Evolutionary conservation across 768 basidiomycete genomes (phyloP).

Genomic region (Nidularia pulvinata): DNA sequence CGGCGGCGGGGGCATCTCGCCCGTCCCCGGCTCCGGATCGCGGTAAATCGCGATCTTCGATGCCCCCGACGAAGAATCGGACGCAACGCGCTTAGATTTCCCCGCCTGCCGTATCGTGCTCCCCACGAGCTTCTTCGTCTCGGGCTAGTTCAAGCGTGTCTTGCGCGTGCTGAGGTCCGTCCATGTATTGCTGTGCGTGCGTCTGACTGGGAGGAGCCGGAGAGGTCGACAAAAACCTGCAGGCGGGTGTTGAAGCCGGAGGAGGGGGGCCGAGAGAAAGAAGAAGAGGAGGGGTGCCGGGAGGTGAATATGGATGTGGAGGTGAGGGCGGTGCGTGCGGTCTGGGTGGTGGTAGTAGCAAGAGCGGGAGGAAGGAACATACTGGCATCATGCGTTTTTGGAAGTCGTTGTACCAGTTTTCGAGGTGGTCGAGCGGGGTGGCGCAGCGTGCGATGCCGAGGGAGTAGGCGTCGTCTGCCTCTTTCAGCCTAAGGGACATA

Average conservation of each 20-base stretch:
- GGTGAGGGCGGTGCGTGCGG: conserved; percentile 28
- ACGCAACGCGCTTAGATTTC: conserved; percentile 49
- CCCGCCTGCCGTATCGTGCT: conserved; percentile 69
- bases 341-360: conserved; percentile 24
- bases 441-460: conserved; percentile 56
- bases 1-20: conserved; percentile 36
- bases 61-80: conserved; percentile 30
- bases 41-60: conserved; percentile 67
- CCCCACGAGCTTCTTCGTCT: conserved; percentile 67
- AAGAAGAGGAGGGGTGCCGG: conserved; percentile 27
- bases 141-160: conserved; percentile 70
- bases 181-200: conserved; percentile 46
- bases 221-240: conserved; percentile 67
- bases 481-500: conserved; percentile 55
- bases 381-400: conserved; percentile 87
- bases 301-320: conserved; percentile 42
- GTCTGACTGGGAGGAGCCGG: conserved; percentile 41
- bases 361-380: conserved; percentile 36
- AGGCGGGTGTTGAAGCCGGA: conserved; percentile 55
- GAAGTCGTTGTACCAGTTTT: conserved; percentile 80
- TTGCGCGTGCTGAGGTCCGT: conserved; percentile 81
- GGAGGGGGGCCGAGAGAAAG: conserved; percentile 24
- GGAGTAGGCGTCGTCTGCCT: conserved; percentile 85
- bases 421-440: conserved; percentile 78
- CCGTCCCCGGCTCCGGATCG: conserved; percentile 49